Conservation (phyloP, 306 rosid genomes). For the Malus orientalis region DNA sequence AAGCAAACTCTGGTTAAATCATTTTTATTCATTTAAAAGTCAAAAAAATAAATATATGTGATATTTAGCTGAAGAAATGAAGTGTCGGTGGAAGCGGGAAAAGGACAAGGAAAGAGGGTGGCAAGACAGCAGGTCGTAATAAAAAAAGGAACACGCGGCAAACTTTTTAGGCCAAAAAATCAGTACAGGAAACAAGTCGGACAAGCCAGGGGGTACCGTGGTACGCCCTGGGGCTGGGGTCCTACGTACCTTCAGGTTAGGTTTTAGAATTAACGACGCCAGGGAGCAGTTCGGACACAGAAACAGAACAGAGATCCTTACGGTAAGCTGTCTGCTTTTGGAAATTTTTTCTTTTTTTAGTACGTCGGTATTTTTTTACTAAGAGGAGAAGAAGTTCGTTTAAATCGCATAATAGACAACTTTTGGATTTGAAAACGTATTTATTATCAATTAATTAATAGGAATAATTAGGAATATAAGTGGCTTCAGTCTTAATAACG, state of each 20-base stretch:
- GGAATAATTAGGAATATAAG: not conserved
- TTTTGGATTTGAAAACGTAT: too few species aligned
- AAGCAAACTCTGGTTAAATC: too few species aligned
- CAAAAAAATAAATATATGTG: not conserved
- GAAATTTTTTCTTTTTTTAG: too few species aligned
- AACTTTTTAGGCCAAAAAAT: not conserved
- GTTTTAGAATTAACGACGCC: not conserved
- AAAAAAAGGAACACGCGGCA: not conserved
- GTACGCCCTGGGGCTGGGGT: not conserved
- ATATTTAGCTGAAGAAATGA: not conserved
- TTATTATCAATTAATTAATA: not conserved
- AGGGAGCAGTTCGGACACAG: too few species aligned
- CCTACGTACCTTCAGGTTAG: not conserved
- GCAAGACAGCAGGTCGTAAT: not conserved
- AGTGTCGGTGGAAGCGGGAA: slow-evolving; percentile 15
- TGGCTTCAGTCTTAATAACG: not conserved
- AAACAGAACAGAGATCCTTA: not conserved
- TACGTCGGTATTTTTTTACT: too few species aligned
- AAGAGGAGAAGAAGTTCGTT: fast-evolving
- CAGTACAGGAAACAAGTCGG: not conserved
- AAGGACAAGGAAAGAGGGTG: not conserved
- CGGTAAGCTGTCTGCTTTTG: too few species aligned
- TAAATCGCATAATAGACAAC: too few species aligned
- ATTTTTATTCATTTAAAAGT: too few species aligned
- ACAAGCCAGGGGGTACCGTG: too few species aligned